Base-by-base conservation (phyloP, 345 rosid species). In the Lepidium aucheri region DNA sequence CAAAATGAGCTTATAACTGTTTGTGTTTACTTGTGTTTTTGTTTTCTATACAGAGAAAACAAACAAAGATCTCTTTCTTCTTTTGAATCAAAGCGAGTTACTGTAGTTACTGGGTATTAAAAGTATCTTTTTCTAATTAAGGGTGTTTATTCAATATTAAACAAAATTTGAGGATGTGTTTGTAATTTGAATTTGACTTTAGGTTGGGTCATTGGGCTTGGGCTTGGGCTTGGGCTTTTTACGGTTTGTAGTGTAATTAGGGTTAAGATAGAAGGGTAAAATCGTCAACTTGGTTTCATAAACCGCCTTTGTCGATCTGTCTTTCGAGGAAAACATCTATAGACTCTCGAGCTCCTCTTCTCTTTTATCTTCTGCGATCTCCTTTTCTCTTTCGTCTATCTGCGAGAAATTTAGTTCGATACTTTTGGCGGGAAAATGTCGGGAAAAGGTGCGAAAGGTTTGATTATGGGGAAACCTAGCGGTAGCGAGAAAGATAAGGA, bases 391-490 rank as follows among this genome's bases (percentile, higher is more conserved):
- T 50, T 49, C 34, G 7, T 13, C 7, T 44, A 6, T 28, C 33
- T 36, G 10, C 13, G n/a, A 38, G 33, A 8, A 16, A 59, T 43
- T 49, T 22, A 17, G 17, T 20, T 58, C 34, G 60, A 41, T 44
- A 5, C 10, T 33, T 59, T 67, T 57, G 67, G 69, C 73, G 64
- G 74, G 75, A 82, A 77, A 77, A 85, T 87, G 95, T 79, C 96
- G 41, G 96, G 96, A 36, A 88, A 88, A 72, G 96, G 96, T 47
- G 96, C 90, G 0, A 88, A 88, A 20, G 96, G 96, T 4, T 72
- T 88, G 77, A 78, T 83, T 32, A 83, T 81, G 53, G 96, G 90
- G 47, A 86, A 86, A 79, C 77, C 90, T 17, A 78, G 82, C 9
- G 77, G 77, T 17, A 81, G 67, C 71, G 87, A 76, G 39, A 86